Evolutionary conservation across 1,139 yeast genomes (phyloP), one percentile per base, ranked within the genome.

Genomic region (Kazachstania sp.): DNA sequence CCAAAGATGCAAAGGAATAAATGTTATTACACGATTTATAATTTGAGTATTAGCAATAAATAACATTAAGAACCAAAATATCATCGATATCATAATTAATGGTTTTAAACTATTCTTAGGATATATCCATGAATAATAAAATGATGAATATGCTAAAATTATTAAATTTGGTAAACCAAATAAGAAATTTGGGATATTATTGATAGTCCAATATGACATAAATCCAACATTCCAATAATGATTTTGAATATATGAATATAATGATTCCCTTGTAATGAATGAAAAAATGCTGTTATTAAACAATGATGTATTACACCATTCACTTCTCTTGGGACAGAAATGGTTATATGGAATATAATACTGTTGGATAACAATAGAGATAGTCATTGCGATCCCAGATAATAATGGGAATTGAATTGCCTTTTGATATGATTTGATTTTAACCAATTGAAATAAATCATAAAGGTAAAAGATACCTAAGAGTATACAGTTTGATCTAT

Each of bases 201-300:
- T 80, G 0, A 72, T 54, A 0, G 94, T 82, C 94, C 96, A 92
- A 64, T 92, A 92, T 42, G 68, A 71, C 45, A 92, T 66, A 48
- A 90, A 79, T 0, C 98, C 98, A 42, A 73, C 75, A 55, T 79
- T 76, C 98, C 98, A 92, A 64, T 92, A 90, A 53, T 80, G 73
- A 2, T 68, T 51, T 65, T 92, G 98, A 7, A 95, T 86, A 63
- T 73, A 86, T n/a, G 77, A 66, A 58, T 83, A 82, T 36, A 92
- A 71, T 32, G 85, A 75, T 3, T 88, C 37, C 36, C 46, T 55
- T 1, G 66, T 57, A 5, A 63, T 28, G 12, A 59, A 53, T 8
- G 19, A 3, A 3, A 46, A 28, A 5, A 15, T 2, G 3, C 13
- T 26, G 11, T 15, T 16, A 2, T 11, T 12, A 4, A 37, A 23